Base-by-base conservation (phyloP, 2,329 filamentous ascomycete species). In the Westerdykella ornata region DNA sequence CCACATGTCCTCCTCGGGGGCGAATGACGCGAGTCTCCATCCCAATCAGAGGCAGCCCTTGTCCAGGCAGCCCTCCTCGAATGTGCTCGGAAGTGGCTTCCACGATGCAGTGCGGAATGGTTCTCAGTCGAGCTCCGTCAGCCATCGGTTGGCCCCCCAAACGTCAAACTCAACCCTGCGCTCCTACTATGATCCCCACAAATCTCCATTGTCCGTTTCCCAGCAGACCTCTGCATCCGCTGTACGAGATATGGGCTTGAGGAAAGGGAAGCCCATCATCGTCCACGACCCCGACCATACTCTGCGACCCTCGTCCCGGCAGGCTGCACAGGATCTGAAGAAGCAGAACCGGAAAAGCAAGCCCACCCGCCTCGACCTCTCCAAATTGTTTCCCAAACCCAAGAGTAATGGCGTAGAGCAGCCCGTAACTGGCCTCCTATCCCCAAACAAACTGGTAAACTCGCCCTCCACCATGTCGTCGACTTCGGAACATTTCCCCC, bases 201-300 rank as follows among this genome's bases (percentile, higher is more conserved):
- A 46, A 35, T 65, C 63, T 22, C 68, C 69, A 8, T 51, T 67
- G 19, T 54, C 59, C 34, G 62, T 71, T 22, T 69, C 69, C 0
- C 69, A 71, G 54, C 68, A 71, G 44, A 70, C 67, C 3, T 70
- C 68, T 16, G 62, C 62, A 33, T 71, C 70, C 32, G 64, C 68
- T 6, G 60, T 69, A 7, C 62, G 68, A 35, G 68, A 72, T 39
- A 67, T 63, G 59, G 68, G 65, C 7, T 49, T 69, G 35, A 54
- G 65, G 40, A 67, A 68, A 54, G 66, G 66, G 6, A 51, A 60
- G 15, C 58, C 63, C 7, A 48, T 62, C 5, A 37, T 60, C 30
- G 42, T 39, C 17, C 26, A 39, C 18, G 17, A 38, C 28, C 38
- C 42, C 30, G 45, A 52, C 37, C 41, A 47, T 30, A 31, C 37